Base-by-base conservation (phyloP, 169 alveolate species). In the Cytauxzoon felis region DNA sequence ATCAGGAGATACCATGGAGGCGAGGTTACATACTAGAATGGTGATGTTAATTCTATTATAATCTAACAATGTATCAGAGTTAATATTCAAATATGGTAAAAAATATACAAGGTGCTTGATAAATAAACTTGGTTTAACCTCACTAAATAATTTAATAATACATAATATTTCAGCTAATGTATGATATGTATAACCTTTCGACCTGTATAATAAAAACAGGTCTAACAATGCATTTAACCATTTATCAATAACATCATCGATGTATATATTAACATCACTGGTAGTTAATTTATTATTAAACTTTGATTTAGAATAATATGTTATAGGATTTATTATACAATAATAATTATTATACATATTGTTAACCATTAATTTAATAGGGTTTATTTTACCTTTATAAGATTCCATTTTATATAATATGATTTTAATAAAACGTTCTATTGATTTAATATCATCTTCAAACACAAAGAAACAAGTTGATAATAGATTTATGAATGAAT, bases 401-500 rank as follows among this genome's bases (percentile, higher is more conserved):
- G 73, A 43, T 32, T 53, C 40, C 75, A 70, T 70, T 53, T 70
- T 70, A 63, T 70, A 70, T 29, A 70, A 59, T 3, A 70, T 19
- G 34, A 70, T 42, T 67, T 58, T 70, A 11, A 70, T 56, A 8
- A 59, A 70, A 4, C 56, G 36, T 2, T 70, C 81, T 27, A 49
- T 43, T 0, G 61, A 33, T 32, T 24, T 50, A 38, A 38, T 38
- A 11, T 50, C 60, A 11, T 21, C 41, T 18, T 26, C 6, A 52
- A 27, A 56, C 19, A 16, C 42, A 40, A 56, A 56, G 66, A 56
- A 56, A 6, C 11, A 33, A 41, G 61, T 56, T 24, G 24, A 33
- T 34, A 56, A 3, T 52, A 56, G 66, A 52, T 56, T 56, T 27
- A 27, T 24, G 11, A 59, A 51, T 11, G 24, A 43, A 26, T 58